Evolutionary conservation across 371 early-diverging fungal species (phyloP).

Genomic region (Blakeslea trispora): DNA sequence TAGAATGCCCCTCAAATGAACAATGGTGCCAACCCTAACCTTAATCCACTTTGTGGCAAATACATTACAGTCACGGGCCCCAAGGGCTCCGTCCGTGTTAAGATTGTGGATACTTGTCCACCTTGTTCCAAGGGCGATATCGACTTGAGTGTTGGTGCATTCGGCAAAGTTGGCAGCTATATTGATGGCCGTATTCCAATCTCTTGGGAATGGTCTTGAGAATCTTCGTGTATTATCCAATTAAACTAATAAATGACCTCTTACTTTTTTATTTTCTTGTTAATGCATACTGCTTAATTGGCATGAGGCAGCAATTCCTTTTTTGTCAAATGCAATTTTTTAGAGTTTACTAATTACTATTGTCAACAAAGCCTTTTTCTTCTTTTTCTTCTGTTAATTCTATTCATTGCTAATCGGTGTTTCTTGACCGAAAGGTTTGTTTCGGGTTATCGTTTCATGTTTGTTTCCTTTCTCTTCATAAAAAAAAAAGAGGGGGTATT

Average conservation of each 20-base stretch:
- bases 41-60: conserved; percentile 41
- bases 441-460: too few relatives aligned
- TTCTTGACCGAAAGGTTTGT: too few relatives aligned
- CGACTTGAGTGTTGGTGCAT: conserved; percentile 59
- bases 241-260: not conserved
- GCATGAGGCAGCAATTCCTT: too few relatives aligned
- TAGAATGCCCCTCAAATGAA: conserved; percentile 50
- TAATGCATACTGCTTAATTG: not conserved
- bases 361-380: too few relatives aligned
- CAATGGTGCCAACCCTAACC: conserved; percentile 39
- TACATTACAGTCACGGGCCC: conserved; percentile 40
- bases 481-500: too few relatives aligned
- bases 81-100: conserved; percentile 38
- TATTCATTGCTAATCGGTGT: too few relatives aligned
- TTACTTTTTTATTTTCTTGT: not conserved
- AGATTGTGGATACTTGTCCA: conserved; percentile 46
- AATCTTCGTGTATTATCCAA: not conserved
- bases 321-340: too few relatives aligned
- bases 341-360: too few relatives aligned
- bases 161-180: conserved; percentile 44
- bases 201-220: conserved; percentile 46
- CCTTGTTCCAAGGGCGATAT: conserved; percentile 31
- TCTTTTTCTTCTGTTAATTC: too few relatives aligned
- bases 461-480: too few relatives aligned
- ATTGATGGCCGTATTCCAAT: conserved; percentile 49